Conservation (phyloP, 768 basidiomycete species). For the Serendipita sp. region DNA sequence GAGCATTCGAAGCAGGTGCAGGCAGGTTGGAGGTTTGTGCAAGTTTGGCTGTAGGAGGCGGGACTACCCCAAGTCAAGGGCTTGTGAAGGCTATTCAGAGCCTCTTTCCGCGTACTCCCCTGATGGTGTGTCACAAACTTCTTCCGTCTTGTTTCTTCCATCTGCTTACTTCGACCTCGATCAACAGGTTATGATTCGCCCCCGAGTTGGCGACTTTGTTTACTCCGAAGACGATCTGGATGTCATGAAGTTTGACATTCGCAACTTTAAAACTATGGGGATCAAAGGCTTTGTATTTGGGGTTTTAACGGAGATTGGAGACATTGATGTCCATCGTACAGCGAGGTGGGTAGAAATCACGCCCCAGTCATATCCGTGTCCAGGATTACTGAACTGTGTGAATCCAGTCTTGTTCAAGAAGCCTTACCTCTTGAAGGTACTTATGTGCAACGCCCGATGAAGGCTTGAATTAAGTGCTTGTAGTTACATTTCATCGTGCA, state of each 20-base stretch:
- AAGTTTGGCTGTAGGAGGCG: conserved; percentile 57
- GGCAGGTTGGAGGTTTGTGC: conserved; percentile 64
- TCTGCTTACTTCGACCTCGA: neutral
- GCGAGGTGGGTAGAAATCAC: neutral
- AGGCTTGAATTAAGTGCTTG: neutral
- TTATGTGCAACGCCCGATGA: neutral
- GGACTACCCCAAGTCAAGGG: conserved; percentile 69
- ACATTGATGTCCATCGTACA: conserved; percentile 18
- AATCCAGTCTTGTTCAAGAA: conserved; percentile 35
- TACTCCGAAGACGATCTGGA: conserved; percentile 50
- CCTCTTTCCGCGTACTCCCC: conserved; percentile 32
- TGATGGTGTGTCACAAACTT: conserved; percentile 39
- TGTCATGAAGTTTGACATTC: conserved; percentile 68
- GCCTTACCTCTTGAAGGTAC: conserved; percentile 48
- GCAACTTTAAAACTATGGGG: conserved; percentile 37
- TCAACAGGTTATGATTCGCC: conserved; percentile 59
- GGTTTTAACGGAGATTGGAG: conserved; percentile 41
- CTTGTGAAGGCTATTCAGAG: conserved; percentile 42
- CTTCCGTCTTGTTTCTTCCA: neutral
- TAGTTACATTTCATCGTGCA: conserved; percentile 67
- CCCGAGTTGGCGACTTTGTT: conserved; percentile 62
- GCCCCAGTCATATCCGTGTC: neutral
- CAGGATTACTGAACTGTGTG: neutral
- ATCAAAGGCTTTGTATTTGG: conserved; percentile 24
- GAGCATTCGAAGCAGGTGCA: conserved; percentile 56